A percentile compares a stretch with the other conserved stretches of the same genome.
These are phyloP conservation scores for Trichoderma erinaceum DNA, from an alignment of 495 filamentous ascomycete species.

Conservation along the genomic window DNA sequence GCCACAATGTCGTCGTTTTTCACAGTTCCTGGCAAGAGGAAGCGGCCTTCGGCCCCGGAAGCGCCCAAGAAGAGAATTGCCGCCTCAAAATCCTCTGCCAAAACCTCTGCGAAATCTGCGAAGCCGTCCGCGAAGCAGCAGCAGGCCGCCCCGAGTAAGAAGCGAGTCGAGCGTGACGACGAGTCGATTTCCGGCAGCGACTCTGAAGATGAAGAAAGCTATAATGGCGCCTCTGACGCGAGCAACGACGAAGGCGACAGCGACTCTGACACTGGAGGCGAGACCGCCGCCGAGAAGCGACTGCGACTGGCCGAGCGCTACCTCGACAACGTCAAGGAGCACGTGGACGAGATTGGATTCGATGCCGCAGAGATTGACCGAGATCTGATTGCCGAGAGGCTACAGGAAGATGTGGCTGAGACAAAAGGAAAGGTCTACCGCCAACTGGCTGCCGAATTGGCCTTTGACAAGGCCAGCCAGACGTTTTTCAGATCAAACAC, in stretches of 20 bases:
- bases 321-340: constrained; percentile 77
- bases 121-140: constrained; percentile 20
- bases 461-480: constrained; percentile 55
- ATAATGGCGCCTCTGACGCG: constrained; percentile 39
- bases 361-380: constrained; percentile 90
- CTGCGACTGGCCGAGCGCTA: constrained; percentile 88
- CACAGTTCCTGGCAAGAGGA: constrained; percentile 72
- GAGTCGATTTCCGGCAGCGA: constrained; percentile 89
- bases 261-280: constrained; percentile 53
- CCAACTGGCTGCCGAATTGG: constrained; percentile 61
- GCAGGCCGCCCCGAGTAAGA: constrained; percentile 42
- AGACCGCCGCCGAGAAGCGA: constrained; percentile 83
- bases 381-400: constrained; percentile 80
- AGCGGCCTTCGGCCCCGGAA: constrained; percentile 44
- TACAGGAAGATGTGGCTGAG: constrained; percentile 91
- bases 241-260: constrained; percentile 36
- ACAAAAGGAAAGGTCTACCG: constrained; percentile 85
- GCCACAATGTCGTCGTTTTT: constrained; percentile 77
- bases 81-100: constrained; percentile 29
- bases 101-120: constrained; percentile 42
- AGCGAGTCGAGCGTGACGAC: constrained; percentile 49
- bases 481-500: constrained; percentile 70
- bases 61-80: constrained; percentile 42
- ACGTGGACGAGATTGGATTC: constrained; percentile 73
- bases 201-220: constrained; percentile 32